These are phyloP conservation scores for Amoebophrya sp. DNA, from an alignment of 169 alveolate species.

Conservation along the genomic window DNA sequence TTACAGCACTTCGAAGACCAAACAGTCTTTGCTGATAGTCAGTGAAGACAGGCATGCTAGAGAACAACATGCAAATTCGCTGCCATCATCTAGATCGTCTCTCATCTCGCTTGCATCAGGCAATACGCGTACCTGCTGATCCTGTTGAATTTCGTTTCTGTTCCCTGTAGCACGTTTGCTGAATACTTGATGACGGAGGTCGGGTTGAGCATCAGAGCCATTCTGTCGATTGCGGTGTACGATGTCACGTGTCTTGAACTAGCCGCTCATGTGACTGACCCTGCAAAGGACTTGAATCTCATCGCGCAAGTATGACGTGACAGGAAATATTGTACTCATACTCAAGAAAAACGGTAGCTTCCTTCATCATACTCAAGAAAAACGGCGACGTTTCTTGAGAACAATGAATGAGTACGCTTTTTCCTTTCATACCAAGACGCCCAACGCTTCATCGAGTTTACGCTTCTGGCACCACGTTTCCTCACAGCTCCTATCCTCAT, in stretches of 20 bases:
- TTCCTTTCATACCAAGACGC: no score
- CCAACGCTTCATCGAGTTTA: constrained; percentile 1
- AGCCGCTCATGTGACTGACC: not conserved
- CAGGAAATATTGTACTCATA: no score
- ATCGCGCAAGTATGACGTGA: no score
- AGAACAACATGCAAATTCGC: not conserved
- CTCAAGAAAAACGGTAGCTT: no score
- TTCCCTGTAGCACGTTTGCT: not conserved
- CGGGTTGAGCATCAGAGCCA: not conserved
- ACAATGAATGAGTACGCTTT: no score
- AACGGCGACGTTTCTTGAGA: no score
- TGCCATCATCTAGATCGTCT: not conserved
- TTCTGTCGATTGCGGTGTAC: not conserved
- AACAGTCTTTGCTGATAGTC: not conserved
- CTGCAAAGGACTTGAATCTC: not conserved
- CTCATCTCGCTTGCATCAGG: not conserved
- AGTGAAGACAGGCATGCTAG: not conserved
- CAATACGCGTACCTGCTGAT: not conserved
- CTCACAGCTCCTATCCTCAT: not conserved
- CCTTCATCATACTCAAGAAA: no score
- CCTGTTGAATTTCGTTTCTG: not conserved
- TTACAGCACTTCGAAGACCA: no score
- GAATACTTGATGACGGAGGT: not conserved
- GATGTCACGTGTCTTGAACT: not conserved
- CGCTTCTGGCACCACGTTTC: not conserved